Percentiles rank a stretch among this genome's conserved stretches.
These are phyloP conservation scores for Arthrinium phaeospermum DNA, from an alignment of 2,329 filamentous ascomycete genomes.

Conservation along the genomic window DNA sequence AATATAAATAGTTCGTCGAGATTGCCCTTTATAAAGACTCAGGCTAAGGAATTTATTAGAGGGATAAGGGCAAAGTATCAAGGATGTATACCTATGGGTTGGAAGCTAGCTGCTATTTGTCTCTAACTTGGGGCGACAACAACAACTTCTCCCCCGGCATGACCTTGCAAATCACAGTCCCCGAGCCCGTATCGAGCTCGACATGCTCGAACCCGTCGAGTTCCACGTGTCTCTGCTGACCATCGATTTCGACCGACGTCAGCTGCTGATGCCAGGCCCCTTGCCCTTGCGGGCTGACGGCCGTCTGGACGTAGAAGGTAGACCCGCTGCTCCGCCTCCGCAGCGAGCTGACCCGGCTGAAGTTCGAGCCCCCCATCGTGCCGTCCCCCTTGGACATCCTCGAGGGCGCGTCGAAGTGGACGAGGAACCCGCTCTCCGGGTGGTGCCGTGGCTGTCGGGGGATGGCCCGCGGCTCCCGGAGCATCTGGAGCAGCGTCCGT, in stretches of 20 bases:
- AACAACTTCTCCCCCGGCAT: neutral
- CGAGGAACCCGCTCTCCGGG: constrained; percentile 19
- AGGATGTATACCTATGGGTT: neutral
- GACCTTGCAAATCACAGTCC: neutral
- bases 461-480: constrained; percentile 23
- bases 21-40: neutral
- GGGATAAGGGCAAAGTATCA: neutral
- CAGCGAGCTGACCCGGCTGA: constrained; percentile 22
- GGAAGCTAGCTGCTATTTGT: neutral
- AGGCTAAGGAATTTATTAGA: neutral
- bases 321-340: constrained; percentile 30
- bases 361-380: constrained; percentile 26
- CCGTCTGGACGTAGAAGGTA: constrained; percentile 33
- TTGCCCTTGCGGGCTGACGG: neutral
- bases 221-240: neutral
- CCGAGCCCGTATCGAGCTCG: neutral
- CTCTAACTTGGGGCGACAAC: neutral
- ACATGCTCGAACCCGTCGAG: constrained; percentile 7
- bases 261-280: neutral
- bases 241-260: neutral
- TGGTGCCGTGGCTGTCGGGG: neutral
- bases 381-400: constrained; percentile 27
- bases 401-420: constrained; percentile 28
- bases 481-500: constrained; percentile 29
- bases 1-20: neutral